phyloP scores from a whole-genome alignment of 352 stramenopile species.

The Hyaloperonospora arabidopsidis region DNA sequence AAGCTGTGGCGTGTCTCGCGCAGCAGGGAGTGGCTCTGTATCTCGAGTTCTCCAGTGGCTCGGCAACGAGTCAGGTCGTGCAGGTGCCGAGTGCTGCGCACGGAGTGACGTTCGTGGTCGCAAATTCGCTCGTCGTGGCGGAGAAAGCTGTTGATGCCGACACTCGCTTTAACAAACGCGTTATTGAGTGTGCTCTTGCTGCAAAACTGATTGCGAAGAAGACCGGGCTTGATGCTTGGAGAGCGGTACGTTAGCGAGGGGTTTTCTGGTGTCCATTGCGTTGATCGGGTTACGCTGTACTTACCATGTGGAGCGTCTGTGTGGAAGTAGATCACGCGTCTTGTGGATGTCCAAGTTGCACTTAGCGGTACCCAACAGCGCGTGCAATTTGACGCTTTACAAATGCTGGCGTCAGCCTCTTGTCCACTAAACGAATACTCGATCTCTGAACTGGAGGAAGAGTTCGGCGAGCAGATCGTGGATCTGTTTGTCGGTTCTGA shows the following conservation, averaged over 20 bases:
- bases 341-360: constrained; percentile 37
- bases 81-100: constrained; percentile 11
- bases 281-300: no score
- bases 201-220: constrained; percentile 59
- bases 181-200: constrained; percentile 68
- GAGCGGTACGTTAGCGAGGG: constrained; percentile 20
- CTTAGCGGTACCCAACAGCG: constrained; percentile 7
- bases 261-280: no score
- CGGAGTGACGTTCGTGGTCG: constrained; percentile 59
- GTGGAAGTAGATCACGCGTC: constrained; percentile 30
- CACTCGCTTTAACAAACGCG: constrained; percentile 69
- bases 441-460: constrained; percentile 20
- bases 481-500: constrained; percentile 29
- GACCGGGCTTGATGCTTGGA: constrained; percentile 30
- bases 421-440: constrained; percentile 29
- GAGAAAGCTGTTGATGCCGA: constrained; percentile 69
- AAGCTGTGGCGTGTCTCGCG: constrained; percentile 56
- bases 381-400: constrained; percentile 25
- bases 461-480: constrained; percentile 18
- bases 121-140: constrained; percentile 56
- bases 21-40: constrained; percentile 39
- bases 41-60: constrained; percentile 45
- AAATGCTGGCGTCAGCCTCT: constrained; percentile 13
- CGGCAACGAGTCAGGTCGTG: constrained; percentile 12
- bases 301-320: not conserved